Conservation (phyloP, 2,329 filamentous ascomycete genomes). For the Aspergillus awamori region DNA sequence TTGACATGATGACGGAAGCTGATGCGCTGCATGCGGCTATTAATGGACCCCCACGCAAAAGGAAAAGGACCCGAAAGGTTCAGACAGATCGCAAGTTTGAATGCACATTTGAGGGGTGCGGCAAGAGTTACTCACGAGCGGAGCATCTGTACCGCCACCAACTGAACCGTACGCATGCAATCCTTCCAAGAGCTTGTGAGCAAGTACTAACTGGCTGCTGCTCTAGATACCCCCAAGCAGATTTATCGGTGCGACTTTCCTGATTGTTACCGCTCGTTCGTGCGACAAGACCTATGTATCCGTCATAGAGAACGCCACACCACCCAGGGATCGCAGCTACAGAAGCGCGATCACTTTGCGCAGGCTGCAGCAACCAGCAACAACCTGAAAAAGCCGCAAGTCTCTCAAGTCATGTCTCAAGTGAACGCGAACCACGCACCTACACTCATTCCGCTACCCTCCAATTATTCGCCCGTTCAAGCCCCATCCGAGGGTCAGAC, state of each 20-base stretch:
- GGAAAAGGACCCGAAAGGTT: slow-evolving; percentile 47
- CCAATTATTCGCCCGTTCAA: slow-evolving; percentile 10
- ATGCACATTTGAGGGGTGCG: slow-evolving; percentile 83
- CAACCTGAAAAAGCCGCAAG: slow-evolving; percentile 11
- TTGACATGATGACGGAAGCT: slow-evolving; percentile 18
- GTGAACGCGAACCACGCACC: slow-evolving; percentile 9
- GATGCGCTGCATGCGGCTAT: slow-evolving; percentile 17
- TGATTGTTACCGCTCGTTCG: slow-evolving; percentile 86
- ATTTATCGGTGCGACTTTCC: slow-evolving; percentile 93
- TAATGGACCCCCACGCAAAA: slow-evolving; percentile 20
- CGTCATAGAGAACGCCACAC: slow-evolving; percentile 80
- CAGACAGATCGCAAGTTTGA: slow-evolving; percentile 63
- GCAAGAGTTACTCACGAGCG: slow-evolving; percentile 93
- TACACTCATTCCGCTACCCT: slow-evolving; percentile 15
- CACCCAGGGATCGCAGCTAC: slow-evolving; percentile 58
- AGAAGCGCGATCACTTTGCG: slow-evolving; percentile 52
- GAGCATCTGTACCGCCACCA: slow-evolving; percentile 97
- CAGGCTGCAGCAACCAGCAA: slow-evolving; percentile 32
- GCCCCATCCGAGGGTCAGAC: slow-evolving; percentile 9
- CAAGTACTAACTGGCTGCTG: slow-evolving; percentile 14
- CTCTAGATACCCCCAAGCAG: slow-evolving; percentile 82
- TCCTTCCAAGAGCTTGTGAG: slow-evolving; percentile 4
- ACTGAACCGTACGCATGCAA: slow-evolving; percentile 72
- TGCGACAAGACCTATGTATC: slow-evolving; percentile 88
- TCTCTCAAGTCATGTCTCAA: slow-evolving; percentile 17